These are phyloP conservation scores for Carex pumila DNA, from an alignment of 176 grass and related monocot species.

Conservation along the genomic window DNA sequence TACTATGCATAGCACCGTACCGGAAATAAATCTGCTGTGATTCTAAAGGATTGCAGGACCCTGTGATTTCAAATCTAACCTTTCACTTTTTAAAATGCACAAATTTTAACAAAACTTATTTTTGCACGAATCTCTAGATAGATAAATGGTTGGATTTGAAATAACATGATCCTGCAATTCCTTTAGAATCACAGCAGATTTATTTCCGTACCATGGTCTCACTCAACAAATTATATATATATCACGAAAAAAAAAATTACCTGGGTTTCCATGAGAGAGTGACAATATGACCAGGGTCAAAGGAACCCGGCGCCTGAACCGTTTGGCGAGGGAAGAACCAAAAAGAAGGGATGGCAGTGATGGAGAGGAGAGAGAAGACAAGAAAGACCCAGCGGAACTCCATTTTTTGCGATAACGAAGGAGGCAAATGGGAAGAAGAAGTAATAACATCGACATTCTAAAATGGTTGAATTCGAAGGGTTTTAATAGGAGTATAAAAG, in stretches of 20 bases:
- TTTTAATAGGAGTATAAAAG: background rate
- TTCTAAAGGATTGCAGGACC: too few relatives aligned
- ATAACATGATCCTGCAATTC: too few relatives aligned
- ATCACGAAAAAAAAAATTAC: background rate
- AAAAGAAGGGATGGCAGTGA: constrained; percentile 27
- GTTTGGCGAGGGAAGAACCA: constrained; percentile 9
- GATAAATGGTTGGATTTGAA: too few relatives aligned
- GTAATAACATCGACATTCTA: background rate
- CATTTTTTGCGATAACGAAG: constrained; percentile 9
- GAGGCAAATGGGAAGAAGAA: background rate
- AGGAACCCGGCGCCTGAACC: background rate
- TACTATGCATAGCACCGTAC: too few relatives aligned
- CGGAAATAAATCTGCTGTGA: too few relatives aligned
- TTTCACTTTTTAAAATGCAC: too few relatives aligned
- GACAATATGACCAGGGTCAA: background rate
- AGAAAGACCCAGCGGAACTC: constrained; percentile 25
- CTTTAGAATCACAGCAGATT: too few relatives aligned
- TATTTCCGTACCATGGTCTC: too few relatives aligned
- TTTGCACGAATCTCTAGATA: too few relatives aligned
- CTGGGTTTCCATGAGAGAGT: constrained; percentile 7
- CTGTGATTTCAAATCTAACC: too few relatives aligned
- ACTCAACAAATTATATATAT: too few relatives aligned
- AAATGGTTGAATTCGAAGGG: background rate
- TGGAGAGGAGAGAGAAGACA: constrained; percentile 17
- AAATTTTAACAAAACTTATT: too few relatives aligned